Percentiles rank a stretch among this genome's conserved stretches.
Conservation (phyloP, 768 basidiomycete species). For the Suillus plorans region DNA sequence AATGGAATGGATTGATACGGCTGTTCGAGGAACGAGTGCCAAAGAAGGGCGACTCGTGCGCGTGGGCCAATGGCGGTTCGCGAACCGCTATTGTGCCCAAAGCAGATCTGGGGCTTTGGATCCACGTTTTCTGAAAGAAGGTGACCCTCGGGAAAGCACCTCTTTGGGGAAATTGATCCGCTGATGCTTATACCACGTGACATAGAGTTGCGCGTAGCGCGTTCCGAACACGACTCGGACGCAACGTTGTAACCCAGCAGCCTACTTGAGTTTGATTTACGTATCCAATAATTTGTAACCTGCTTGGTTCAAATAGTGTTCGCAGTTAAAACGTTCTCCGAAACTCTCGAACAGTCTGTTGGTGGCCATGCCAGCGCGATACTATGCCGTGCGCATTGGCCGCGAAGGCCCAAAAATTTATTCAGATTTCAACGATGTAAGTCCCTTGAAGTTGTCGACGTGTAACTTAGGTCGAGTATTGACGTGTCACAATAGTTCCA, state of each 20-base stretch:
- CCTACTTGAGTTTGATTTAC: neutral
- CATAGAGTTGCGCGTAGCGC: neutral
- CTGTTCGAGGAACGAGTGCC: too few species aligned
- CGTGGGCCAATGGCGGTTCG: too few species aligned
- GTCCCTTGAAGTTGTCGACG: constrained; percentile 4
- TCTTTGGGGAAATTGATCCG: too few species aligned
- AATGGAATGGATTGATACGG: too few species aligned
- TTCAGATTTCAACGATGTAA: constrained; percentile 26
- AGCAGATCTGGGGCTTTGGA: too few species aligned
- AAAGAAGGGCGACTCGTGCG: too few species aligned
- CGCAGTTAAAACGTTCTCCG: neutral
- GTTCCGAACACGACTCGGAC: neutral
- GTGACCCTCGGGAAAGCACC: too few species aligned
- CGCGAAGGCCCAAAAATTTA: constrained; percentile 34
- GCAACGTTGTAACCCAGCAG: neutral
- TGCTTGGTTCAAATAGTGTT: neutral
- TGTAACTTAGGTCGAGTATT: neutral
- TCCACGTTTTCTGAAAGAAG: too few species aligned
- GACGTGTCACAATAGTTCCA: constrained; percentile 16
- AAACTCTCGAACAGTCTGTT: neutral
- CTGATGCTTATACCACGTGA: neutral
- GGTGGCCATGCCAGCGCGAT: constrained; percentile 14
- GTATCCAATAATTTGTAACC: neutral
- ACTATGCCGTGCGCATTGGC: constrained; percentile 36
- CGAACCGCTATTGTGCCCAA: too few species aligned